Evolutionary conservation across 805 yeast genomes (phyloP).

Genomic region (Ogataea wickerhamii): DNA sequence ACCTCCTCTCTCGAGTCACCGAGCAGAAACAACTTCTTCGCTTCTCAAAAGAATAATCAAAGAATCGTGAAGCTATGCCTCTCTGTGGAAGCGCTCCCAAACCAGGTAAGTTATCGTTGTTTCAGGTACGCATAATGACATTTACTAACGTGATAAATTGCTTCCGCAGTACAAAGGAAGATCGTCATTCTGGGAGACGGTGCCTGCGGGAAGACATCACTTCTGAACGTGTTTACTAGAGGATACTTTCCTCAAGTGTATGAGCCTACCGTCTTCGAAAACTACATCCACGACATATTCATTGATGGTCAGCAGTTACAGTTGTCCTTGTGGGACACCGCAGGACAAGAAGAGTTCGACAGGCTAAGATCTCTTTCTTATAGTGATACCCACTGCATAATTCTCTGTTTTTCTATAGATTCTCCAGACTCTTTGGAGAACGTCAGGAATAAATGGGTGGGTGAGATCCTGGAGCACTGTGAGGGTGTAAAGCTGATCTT

Average conservation of each 20-base stretch:
- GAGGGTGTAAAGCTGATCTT: conserved; percentile 92
- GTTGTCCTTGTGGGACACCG: conserved; percentile 95
- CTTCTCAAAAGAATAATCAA: background rate
- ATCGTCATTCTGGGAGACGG: conserved; percentile 96
- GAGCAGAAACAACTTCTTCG: no score
- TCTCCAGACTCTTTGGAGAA: conserved; percentile 91
- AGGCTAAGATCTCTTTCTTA: conserved; percentile 88
- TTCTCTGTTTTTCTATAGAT: conserved; percentile 93
- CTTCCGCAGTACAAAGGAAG: conserved; percentile 67
- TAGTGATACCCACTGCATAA: conserved; percentile 94
- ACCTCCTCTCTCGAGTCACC: no score
- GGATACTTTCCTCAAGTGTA: conserved; percentile 98
- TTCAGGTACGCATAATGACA: background rate
- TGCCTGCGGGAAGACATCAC: conserved; percentile 97
- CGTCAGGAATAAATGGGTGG: conserved; percentile 95
- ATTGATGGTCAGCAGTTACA: conserved; percentile 93
- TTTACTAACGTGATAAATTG: background rate
- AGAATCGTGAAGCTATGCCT: conserved; percentile 31
- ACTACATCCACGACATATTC: conserved; percentile 94
- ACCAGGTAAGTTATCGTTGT: conserved; percentile 35
- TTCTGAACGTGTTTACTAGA: conserved; percentile 90
- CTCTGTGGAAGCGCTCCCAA: conserved; percentile 43
- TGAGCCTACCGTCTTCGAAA: conserved; percentile 97
- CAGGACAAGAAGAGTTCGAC: conserved; percentile 98
- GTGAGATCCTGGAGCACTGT: conserved; percentile 95